phyloP scores from a whole-genome alignment of 768 basidiomycete species.

The Tricholoma hemisulphureum region DNA sequence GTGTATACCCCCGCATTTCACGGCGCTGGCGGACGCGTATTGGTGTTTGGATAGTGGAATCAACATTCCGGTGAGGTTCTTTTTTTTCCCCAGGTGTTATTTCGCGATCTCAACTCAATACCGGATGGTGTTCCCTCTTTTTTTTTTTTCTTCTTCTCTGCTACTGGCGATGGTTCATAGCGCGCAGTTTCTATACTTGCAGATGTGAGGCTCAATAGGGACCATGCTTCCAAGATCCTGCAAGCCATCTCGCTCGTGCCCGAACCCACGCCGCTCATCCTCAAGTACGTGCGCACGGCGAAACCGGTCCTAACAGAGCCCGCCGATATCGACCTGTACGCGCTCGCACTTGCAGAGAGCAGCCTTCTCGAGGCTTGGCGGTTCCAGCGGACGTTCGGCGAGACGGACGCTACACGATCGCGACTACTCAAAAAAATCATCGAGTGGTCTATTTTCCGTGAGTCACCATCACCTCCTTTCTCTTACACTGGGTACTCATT shows the following conservation, averaged over 20 bases:
- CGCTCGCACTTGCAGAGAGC: conserved; percentile 61
- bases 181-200: conserved; percentile 70
- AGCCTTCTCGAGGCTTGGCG: conserved; percentile 73
- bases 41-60: conserved; percentile 76
- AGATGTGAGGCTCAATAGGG: conserved; percentile 70
- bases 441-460: conserved; percentile 70
- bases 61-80: conserved; percentile 55
- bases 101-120: background rate
- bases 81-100: background rate
- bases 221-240: conserved; percentile 77
- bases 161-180: conserved; percentile 33
- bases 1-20: conserved; percentile 75
- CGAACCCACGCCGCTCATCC: conserved; percentile 54
- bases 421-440: conserved; percentile 59
- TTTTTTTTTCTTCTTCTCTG: background rate
- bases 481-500: background rate
- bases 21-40: conserved; percentile 77
- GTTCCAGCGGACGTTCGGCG: conserved; percentile 69
- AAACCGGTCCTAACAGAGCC: conserved; percentile 71
- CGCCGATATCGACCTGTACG: conserved; percentile 68
- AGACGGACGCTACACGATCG: conserved; percentile 50
- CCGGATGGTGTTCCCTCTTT: background rate
- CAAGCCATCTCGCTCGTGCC: conserved; percentile 56
- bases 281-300: conserved; percentile 72
- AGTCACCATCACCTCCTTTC: conserved; percentile 26